Conservation (phyloP, 2,329 filamentous ascomycete genomes). For the Diplodia scrobiculata region DNA sequence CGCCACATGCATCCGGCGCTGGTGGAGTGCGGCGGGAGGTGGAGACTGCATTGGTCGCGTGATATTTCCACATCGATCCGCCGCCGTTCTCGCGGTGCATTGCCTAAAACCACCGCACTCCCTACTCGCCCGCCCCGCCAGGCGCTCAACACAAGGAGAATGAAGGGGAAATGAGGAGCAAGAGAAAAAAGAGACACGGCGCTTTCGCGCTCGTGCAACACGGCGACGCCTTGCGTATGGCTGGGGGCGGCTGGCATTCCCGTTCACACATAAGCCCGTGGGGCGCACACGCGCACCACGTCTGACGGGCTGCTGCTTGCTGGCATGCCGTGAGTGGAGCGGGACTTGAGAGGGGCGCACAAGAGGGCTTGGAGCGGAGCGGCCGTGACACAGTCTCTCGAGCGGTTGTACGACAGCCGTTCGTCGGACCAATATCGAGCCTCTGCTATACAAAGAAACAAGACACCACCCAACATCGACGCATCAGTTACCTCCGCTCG, state of each 20-base stretch:
- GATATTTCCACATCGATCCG: slow-evolving; percentile 2
- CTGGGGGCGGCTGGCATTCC: slow-evolving; percentile 2
- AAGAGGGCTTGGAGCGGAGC: neutral
- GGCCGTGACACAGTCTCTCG: neutral
- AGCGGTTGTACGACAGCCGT: slow-evolving; percentile 1
- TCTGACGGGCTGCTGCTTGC: slow-evolving; percentile 13
- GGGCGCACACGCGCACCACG: slow-evolving; percentile 21
- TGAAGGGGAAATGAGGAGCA: slow-evolving; percentile 20
- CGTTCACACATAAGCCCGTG: slow-evolving; percentile 20
- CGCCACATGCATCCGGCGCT: slow-evolving; percentile 1
- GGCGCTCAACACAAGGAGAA: neutral
- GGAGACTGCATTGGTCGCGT: slow-evolving; percentile 7
- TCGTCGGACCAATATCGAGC: slow-evolving; percentile 18
- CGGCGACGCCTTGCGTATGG: slow-evolving; percentile 7
- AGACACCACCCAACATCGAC: neutral
- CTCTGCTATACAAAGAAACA: slow-evolving; percentile 21
- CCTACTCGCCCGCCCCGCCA: neutral
- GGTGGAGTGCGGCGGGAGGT: slow-evolving; percentile 7
- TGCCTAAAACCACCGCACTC: neutral
- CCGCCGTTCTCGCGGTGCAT: slow-evolving; percentile 17
- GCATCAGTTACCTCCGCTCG: neutral
- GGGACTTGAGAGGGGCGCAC: slow-evolving; percentile 11
- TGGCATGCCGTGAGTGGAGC: slow-evolving; percentile 10
- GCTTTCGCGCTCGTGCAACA: slow-evolving; percentile 20
- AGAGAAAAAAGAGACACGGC: slow-evolving; percentile 25